phyloP scores from a whole-genome alignment of 2,329 filamentous ascomycete genomes.

The Fusarium sp. region DNA sequence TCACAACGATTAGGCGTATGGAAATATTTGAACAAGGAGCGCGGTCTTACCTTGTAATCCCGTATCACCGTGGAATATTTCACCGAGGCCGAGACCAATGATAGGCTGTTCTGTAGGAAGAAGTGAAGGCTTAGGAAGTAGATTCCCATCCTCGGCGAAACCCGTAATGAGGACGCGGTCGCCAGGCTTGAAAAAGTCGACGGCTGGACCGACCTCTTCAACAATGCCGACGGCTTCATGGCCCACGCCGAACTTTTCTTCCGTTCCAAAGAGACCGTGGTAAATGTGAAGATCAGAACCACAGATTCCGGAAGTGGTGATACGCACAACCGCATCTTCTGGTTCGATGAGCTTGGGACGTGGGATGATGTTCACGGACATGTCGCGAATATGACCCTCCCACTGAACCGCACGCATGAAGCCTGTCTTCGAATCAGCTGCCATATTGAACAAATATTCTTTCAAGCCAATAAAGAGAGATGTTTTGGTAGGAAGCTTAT shows the following conservation, averaged over 20 bases:
- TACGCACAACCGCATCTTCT: constrained; percentile 17
- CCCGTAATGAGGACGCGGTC: constrained; percentile 3
- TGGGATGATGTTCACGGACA: constrained; percentile 20
- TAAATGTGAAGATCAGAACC: constrained; percentile 18
- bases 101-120: background rate
- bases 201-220: constrained; percentile 15
- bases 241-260: background rate
- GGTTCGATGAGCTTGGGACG: constrained; percentile 4
- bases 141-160: constrained; percentile 6
- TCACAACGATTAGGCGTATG: background rate
- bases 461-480: accelerated
- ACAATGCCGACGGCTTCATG: constrained; percentile 13
- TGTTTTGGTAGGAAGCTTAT: accelerated
- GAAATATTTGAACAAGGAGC: accelerated
- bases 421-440: background rate
- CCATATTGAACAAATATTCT: background rate
- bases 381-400: constrained; percentile 20
- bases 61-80: background rate
- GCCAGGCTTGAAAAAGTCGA: constrained; percentile 12
- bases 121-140: background rate
- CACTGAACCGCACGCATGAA: constrained; percentile 27
- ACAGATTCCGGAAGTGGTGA: constrained; percentile 17
- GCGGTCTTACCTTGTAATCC: background rate
- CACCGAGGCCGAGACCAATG: background rate
- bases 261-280: background rate